A percentile compares a stretch with the other conserved stretches of the same genome.
Evolutionary conservation across 768 basidiomycete genomes (phyloP).

Genomic region (Mycena olivaceomarginata): DNA sequence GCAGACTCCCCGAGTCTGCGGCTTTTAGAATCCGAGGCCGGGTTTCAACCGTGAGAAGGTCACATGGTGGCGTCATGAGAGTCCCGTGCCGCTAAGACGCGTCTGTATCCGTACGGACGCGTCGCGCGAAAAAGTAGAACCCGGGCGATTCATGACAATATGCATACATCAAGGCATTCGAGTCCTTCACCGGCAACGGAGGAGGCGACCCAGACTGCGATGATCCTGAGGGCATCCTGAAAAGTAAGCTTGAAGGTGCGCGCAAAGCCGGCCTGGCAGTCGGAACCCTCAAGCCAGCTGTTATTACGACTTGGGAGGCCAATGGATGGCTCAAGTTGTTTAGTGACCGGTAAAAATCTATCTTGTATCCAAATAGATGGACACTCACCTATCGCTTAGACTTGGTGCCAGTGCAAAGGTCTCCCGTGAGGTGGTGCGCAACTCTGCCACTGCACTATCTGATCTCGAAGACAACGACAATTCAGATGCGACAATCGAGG

Average conservation of each 20-base stretch:
- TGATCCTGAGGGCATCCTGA: constrained; percentile 13
- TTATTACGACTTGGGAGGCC: neutral
- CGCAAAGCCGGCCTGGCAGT: neutral
- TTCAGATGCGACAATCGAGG: too few species aligned
- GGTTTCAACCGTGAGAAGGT: too few species aligned
- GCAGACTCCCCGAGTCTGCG: too few species aligned
- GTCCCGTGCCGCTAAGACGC: too few species aligned
- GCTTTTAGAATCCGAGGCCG: too few species aligned
- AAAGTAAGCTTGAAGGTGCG: neutral
- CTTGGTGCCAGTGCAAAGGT: constrained; percentile 21
- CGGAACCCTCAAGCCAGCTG: neutral
- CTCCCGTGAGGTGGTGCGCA: constrained; percentile 5
- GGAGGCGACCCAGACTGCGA: constrained; percentile 31
- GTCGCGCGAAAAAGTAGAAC: too few species aligned
- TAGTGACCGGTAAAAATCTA: neutral
- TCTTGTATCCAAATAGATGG: neutral
- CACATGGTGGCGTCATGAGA: too few species aligned
- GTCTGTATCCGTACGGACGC: too few species aligned
- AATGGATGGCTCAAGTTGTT: constrained; percentile 25
- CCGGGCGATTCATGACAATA: too few species aligned
- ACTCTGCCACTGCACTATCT: constrained; percentile 11
- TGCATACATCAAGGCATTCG: constrained; percentile 15
- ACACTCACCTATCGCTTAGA: neutral
- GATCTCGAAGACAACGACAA: constrained; percentile 10
- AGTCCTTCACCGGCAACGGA: constrained; percentile 30